Evolutionary conservation across 1,139 yeast genomes (phyloP), one percentile per base, ranked within the genome.

Genomic region (Diutina sp.): DNA sequence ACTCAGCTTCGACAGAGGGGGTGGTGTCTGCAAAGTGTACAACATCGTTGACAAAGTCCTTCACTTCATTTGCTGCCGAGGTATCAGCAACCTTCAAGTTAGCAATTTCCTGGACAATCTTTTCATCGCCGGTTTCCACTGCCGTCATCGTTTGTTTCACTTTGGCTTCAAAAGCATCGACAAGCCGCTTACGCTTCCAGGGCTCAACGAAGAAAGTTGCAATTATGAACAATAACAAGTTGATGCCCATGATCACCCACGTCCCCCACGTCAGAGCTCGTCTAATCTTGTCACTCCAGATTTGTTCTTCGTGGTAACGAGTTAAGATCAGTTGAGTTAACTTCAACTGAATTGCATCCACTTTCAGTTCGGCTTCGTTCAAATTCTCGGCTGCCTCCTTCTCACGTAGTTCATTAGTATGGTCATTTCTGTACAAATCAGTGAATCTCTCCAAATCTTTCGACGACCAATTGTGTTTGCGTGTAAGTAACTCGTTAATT

Each of bases 251-350:
- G 55, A 95, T 77, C 1, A 85, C 74, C 80, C 95, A 84, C 0
- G 99, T 93, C 1, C 98, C 99, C 96, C 97, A 95, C 0, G 99
- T 91, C 9, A 97, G 89, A 2, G 96, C 90, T 60, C 95, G 78
- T 60, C 99, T 75, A 59, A 93, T 93, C 68, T 91, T 91, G 69
- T 95, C 99, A 4, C 97, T 89, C 99, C 99, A 95, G 4, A 93
- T 84, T 69, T 95, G 99, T 65, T 95, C 99, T 66, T 95, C 99
- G 61, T 93, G 97, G 65, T 95, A 95, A 61, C 98, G 73, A 1
- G 93, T 84, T 63, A 91, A 75, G 45, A 95, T 93, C 63, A 89
- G 85, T 60, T 84, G 84, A 6, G 91, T 85, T 54, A 91, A 71
- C 59, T 79, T 80, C 54, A 82, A 77, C 62, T 87, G 95, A 7